A percentile compares a stretch with the other conserved stretches of the same genome.
Evolutionary conservation across 2,329 filamentous ascomycete genomes (phyloP).

Genomic region (Cryphonectria parasitica): DNA sequence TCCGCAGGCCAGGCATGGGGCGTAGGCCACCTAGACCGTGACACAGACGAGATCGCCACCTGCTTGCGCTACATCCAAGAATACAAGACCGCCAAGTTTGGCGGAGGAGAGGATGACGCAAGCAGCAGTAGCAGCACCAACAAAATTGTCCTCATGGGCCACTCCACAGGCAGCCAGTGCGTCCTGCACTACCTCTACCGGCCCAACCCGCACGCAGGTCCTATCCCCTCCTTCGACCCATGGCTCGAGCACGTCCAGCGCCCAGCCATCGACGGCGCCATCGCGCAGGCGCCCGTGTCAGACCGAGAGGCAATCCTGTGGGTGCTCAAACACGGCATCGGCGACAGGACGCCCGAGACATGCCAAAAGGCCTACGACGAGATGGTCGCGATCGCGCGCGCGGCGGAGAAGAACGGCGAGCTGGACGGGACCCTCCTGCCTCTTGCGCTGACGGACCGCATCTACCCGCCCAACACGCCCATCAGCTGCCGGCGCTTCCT

Average conservation of each 20-base stretch:
- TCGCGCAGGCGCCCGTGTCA: slow-evolving; percentile 66
- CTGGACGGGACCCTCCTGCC: slow-evolving; percentile 40
- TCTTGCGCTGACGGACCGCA: slow-evolving; percentile 36
- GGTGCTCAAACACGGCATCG: slow-evolving; percentile 40
- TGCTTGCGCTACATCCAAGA: slow-evolving; percentile 38
- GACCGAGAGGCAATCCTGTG: slow-evolving; percentile 58
- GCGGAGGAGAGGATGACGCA: slow-evolving; percentile 27
- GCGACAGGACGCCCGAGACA: slow-evolving; percentile 36
- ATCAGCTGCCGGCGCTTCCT: slow-evolving; percentile 37
- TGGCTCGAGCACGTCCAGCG: slow-evolving; percentile 41
- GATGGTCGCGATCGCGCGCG: slow-evolving; percentile 42
- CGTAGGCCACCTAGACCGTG: slow-evolving; percentile 42
- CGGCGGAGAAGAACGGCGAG: slow-evolving; percentile 30
- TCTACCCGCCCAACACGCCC: slow-evolving; percentile 38
- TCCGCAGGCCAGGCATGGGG: slow-evolving; percentile 43
- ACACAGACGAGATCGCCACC: slow-evolving; percentile 42
- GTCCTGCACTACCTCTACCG: slow-evolving; percentile 63
- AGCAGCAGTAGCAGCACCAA: slow-evolving; percentile 30
- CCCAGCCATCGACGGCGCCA: slow-evolving; percentile 57
- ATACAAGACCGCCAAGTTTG: slow-evolving; percentile 39
- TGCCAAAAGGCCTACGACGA: slow-evolving; percentile 42
- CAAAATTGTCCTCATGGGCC: slow-evolving; percentile 68
- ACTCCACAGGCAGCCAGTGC: slow-evolving; percentile 70
- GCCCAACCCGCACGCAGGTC: slow-evolving; percentile 42
- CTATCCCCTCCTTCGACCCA: slow-evolving; percentile 32